These are phyloP conservation scores for Logfia minima DNA, from an alignment of 129 eudicot species.

Conservation along the genomic window DNA sequence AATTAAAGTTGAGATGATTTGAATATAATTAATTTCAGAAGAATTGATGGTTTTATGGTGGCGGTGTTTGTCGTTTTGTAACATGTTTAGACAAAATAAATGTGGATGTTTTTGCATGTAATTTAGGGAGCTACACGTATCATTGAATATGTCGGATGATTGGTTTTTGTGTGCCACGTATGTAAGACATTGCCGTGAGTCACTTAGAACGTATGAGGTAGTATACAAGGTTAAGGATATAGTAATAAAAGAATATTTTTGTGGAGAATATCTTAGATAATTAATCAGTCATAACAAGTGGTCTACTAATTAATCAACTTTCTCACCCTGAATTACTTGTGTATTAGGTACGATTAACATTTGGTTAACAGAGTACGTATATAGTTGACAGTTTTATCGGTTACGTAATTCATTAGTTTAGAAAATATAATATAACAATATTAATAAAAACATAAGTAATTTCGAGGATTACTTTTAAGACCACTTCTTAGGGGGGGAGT, in stretches of 20 bases:
- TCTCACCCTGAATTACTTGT: no score
- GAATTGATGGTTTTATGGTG: slow-evolving; percentile 7
- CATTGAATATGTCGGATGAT: neutral
- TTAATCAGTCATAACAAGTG: no score
- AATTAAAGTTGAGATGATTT: neutral
- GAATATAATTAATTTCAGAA: neutral
- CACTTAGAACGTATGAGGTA: neutral
- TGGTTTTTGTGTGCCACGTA: slow-evolving; percentile 18
- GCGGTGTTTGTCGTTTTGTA: slow-evolving; percentile 25
- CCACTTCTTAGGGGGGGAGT: no score
- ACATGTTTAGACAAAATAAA: neutral
- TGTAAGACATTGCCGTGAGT: slow-evolving; percentile 8
- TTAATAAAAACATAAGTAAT: no score
- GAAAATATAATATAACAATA: no score
- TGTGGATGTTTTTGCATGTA: slow-evolving; percentile 23
- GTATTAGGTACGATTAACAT: no score
- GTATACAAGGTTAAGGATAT: no score
- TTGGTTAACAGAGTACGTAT: no score
- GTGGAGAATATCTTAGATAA: no score
- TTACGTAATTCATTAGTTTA: neutral
- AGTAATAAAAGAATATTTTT: no score
- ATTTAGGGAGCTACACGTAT: slow-evolving; percentile 21
- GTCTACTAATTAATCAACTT: no score
- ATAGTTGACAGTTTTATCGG: neutral
- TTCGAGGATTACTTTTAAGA: no score